phyloP scores from a whole-genome alignment of 129 eudicot genomes.

The Deinandra increscens region DNA sequence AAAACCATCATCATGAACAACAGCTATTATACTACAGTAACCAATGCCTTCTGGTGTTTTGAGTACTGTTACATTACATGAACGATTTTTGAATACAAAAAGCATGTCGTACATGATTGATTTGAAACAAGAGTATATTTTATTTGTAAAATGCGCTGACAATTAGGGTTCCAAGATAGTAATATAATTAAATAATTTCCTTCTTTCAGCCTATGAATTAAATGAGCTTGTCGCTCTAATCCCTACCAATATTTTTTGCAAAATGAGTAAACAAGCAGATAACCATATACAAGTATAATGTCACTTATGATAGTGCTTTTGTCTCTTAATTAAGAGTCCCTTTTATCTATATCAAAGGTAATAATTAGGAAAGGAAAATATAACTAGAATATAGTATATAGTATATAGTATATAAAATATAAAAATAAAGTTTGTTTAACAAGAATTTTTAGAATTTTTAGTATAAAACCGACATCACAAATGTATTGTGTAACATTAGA shows the following conservation, averaged over 20 bases:
- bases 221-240: conserved; percentile 29
- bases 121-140: conserved; percentile 24
- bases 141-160: conserved; percentile 29
- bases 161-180: conserved; percentile 38
- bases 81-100: conserved; percentile 16
- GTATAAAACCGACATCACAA: too few relatives aligned
- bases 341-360: too few relatives aligned
- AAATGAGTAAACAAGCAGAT: not conserved
- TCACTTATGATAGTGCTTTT: too few relatives aligned
- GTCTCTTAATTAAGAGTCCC: too few relatives aligned
- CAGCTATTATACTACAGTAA: not conserved
- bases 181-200: not conserved
- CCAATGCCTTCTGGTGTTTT: not conserved
- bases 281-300: too few relatives aligned
- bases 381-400: too few relatives aligned
- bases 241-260: conserved; percentile 25
- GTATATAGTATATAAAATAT: too few relatives aligned
- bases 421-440: too few relatives aligned
- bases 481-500: too few relatives aligned
- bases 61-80: not conserved
- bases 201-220: conserved; percentile 19
- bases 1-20: not conserved
- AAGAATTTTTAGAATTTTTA: too few relatives aligned
- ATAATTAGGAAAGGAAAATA: too few relatives aligned
- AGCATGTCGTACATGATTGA: conserved; percentile 3